Evolutionary conservation across 2,329 filamentous ascomycete genomes (phyloP).

Genomic region (Colletotrichum navitas): DNA sequence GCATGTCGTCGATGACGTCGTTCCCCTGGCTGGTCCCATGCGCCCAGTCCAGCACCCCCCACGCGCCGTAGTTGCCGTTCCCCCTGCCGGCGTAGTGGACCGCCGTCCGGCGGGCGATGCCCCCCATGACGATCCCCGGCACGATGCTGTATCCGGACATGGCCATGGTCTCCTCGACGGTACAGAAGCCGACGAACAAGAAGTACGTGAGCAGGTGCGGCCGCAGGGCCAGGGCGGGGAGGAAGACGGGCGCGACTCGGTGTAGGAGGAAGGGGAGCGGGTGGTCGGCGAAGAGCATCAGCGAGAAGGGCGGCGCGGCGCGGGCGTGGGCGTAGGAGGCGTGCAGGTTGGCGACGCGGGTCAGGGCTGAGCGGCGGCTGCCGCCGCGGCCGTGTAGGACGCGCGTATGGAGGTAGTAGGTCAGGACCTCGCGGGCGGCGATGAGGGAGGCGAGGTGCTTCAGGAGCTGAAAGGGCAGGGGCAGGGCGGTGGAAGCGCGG

Average conservation of each 20-base stretch:
- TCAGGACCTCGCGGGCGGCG: conserved; percentile 67
- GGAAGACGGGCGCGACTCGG: conserved; percentile 73
- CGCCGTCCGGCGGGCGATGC: conserved; percentile 59
- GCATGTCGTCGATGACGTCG: conserved; percentile 65
- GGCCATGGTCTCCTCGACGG: conserved; percentile 74
- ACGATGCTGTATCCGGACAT: conserved; percentile 76
- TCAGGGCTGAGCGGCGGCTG: conserved; percentile 21
- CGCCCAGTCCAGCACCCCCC: conserved; percentile 73
- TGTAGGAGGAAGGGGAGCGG: conserved; percentile 73
- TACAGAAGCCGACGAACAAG: conserved; percentile 71
- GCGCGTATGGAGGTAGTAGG: conserved; percentile 81
- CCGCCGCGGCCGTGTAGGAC: conserved; percentile 69
- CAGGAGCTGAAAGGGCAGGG: conserved; percentile 65
- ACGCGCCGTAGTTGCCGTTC: conserved; percentile 70
- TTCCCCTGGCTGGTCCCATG: conserved; percentile 67
- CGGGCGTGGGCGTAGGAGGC: conserved; percentile 64
- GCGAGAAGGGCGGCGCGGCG: conserved; percentile 68
- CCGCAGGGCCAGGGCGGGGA: conserved; percentile 73
- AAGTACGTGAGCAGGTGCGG: conserved; percentile 81
- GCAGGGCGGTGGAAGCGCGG: conserved; percentile 61
- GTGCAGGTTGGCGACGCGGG: conserved; percentile 58
- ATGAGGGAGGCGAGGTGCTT: conserved; percentile 62
- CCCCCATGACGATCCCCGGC: conserved; percentile 66
- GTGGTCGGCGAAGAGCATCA: conserved; percentile 76
- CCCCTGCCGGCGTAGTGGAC: conserved; percentile 70